phyloP scores from a whole-genome alignment of 2,329 filamentous ascomycete genomes.

The Ophiocordyceps australis region DNA sequence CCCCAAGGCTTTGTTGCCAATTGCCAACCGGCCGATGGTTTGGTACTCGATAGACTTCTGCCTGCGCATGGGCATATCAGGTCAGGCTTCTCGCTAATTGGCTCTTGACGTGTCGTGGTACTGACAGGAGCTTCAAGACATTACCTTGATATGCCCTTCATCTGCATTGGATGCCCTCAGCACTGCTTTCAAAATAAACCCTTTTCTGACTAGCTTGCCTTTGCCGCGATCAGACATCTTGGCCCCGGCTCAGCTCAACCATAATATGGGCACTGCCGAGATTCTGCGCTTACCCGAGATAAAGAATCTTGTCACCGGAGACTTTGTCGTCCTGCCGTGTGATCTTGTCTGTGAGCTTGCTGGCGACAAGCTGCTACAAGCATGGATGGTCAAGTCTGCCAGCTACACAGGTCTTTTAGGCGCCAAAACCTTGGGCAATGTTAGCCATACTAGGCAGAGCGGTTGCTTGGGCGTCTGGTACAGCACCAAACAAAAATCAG shows the following conservation, averaged over 20 bases:
- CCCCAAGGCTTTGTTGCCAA: conserved; percentile 65
- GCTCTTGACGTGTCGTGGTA: too few species aligned
- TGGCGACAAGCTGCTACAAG: conserved; percentile 65
- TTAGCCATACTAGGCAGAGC: conserved; percentile 27
- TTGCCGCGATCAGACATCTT: conserved; percentile 58
- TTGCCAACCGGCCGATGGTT: conserved; percentile 75
- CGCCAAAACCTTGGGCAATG: conserved; percentile 20
- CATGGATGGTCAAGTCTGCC: conserved; percentile 78
- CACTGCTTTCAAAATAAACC: conserved; percentile 57
- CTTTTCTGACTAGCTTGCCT: conserved; percentile 57
- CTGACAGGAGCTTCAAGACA: conserved; percentile 27
- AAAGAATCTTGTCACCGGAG: conserved; percentile 55
- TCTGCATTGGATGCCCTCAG: conserved; percentile 49
- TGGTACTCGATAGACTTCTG: conserved; percentile 83
- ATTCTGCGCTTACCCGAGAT: conserved; percentile 74
- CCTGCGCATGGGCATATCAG: conserved; percentile 60
- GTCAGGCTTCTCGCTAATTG: conserved; percentile 31
- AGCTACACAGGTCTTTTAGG: conserved; percentile 46
- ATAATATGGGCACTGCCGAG: conserved; percentile 79
- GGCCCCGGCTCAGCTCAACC: conserved; percentile 56
- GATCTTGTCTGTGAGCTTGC: conserved; percentile 84
- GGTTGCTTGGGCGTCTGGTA: conserved; percentile 87
- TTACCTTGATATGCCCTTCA: conserved; percentile 44
- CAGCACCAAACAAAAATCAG: conserved; percentile 53
- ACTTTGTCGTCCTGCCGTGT: conserved; percentile 85